Conservation (phyloP, 305 asterid species). For the Nicotiana rustica region DNA sequence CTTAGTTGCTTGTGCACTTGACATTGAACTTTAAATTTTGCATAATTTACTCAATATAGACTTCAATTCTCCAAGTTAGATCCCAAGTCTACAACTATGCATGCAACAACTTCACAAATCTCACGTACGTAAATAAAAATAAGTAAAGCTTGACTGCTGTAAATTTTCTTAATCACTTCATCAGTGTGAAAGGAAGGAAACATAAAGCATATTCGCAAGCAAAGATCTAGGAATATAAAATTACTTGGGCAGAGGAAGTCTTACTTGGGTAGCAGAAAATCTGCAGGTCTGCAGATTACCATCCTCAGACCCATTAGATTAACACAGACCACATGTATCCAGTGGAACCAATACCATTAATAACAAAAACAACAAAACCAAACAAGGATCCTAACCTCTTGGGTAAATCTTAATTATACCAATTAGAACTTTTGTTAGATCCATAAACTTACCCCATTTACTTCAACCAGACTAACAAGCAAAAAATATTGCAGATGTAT, state of each 20-base stretch:
- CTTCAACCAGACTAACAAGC: conserved; percentile 13
- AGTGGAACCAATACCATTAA: conserved; percentile 48
- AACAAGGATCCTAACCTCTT: conserved; percentile 41
- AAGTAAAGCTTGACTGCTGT: background rate
- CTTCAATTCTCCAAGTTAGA: conserved; percentile 11
- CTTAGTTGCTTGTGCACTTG: conserved; percentile 1
- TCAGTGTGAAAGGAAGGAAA: background rate
- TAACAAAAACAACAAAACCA: conserved; percentile 54
- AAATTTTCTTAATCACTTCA: conserved; percentile 4
- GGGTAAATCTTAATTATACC: conserved; percentile 24
- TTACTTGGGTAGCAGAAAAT: conserved; percentile 61
- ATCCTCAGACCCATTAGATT: conserved; percentile 50
- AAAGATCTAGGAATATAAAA: conserved; percentile 24
- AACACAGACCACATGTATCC: conserved; percentile 54
- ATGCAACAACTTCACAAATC: background rate
- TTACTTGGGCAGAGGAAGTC: conserved; percentile 48
- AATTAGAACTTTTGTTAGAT: background rate
- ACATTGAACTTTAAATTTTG: background rate
- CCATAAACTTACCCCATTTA: background rate
- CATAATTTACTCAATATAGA: background rate
- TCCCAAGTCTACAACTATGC: background rate
- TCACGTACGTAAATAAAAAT: background rate
- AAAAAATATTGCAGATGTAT: background rate
- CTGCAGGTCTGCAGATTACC: conserved; percentile 51
- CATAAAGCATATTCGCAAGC: background rate